A percentile compares a stretch with the other conserved stretches of the same genome.
phyloP scores from a whole-genome alignment of 257 asterid species.

The Haberlea rhodopensis region DNA sequence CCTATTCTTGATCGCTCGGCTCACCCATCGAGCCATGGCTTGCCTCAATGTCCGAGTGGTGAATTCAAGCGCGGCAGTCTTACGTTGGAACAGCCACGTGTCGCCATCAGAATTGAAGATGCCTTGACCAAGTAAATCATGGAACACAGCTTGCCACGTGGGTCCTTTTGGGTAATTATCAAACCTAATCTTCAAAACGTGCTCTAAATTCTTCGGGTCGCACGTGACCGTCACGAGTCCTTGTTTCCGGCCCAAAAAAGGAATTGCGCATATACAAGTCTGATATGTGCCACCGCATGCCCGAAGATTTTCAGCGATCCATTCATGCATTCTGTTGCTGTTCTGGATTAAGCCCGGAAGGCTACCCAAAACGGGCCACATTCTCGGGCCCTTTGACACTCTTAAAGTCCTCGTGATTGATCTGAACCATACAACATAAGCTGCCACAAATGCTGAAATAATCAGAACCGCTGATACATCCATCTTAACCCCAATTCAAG shows the following conservation, averaged over 20 bases:
- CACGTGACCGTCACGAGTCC: constrained; percentile 71
- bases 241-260: constrained; percentile 49
- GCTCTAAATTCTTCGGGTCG: constrained; percentile 61
- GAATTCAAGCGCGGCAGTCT: constrained; percentile 61
- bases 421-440: constrained; percentile 51
- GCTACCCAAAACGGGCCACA: constrained; percentile 62
- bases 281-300: constrained; percentile 59
- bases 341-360: constrained; percentile 52
- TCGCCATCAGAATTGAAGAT: constrained; percentile 64
- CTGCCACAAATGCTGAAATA: constrained; percentile 35
- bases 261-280: constrained; percentile 51
- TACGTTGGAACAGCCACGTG: constrained; percentile 69
- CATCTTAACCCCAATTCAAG: constrained; percentile 27
- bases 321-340: constrained; percentile 47
- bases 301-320: constrained; percentile 61
- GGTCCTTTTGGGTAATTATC: constrained; percentile 72
- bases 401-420: constrained; percentile 33
- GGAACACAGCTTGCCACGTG: constrained; percentile 65
- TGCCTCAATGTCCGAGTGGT: constrained; percentile 59
- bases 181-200: constrained; percentile 47
- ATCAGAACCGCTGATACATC: constrained; percentile 37
- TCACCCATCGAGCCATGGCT: constrained; percentile 70
- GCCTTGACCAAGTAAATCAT: constrained; percentile 57
- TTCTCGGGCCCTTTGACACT: constrained; percentile 45
- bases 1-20: constrained; percentile 51